A percentile compares a stretch with the other conserved stretches of the same genome.
Evolutionary conservation across 306 rosid species (phyloP).

Genomic region (Trifolium subterraneum): DNA sequence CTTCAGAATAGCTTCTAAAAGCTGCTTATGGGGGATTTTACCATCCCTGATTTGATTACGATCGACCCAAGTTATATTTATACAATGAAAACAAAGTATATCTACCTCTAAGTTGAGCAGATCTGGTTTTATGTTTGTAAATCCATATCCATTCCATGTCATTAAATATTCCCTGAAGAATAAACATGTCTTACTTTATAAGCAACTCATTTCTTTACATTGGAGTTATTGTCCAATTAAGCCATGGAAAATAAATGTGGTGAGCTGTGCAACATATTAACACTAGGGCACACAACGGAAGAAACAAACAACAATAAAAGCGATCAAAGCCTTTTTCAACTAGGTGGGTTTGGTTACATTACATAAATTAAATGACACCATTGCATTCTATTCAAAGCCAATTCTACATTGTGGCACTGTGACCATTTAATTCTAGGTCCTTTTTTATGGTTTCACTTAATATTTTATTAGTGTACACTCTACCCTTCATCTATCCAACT

Average conservation of each 20-base stretch:
- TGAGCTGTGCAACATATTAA: neutral
- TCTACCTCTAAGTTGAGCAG: constrained; percentile 2
- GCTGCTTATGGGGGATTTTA: neutral
- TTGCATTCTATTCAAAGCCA: neutral
- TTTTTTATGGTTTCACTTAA: neutral
- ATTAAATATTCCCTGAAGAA: neutral
- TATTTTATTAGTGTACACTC: neutral
- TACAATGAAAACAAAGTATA: neutral
- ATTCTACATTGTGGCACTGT: neutral
- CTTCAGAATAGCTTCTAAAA: neutral
- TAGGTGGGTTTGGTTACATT: neutral
- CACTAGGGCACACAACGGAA: neutral
- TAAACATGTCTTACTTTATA: neutral
- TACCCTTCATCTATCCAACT: constrained; percentile 5
- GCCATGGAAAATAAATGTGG: neutral
- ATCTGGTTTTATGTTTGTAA: neutral
- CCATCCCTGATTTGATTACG: neutral
- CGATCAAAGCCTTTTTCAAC: neutral
- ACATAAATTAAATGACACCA: neutral
- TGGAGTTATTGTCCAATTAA: neutral
- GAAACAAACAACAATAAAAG: neutral
- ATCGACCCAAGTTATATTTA: neutral
- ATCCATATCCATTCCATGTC: constrained; percentile 9
- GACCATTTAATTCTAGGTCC: neutral
- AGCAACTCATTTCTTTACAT: neutral